Base-by-base conservation (phyloP, 148 eudicot genomes). In the Camellia lanceoleosa region DNA sequence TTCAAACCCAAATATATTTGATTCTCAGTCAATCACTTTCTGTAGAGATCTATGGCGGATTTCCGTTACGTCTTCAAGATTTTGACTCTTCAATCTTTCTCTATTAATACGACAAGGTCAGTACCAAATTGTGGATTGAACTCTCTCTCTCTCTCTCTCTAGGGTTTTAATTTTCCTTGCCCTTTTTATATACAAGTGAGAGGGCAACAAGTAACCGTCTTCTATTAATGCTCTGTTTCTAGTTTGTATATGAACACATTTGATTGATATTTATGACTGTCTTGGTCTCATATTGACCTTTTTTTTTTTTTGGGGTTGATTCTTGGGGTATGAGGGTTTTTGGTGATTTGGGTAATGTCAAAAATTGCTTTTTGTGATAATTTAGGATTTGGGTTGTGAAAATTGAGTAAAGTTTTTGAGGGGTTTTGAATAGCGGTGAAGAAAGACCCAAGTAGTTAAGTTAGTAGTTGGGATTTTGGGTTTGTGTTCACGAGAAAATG, bases 391-490 rank as follows among this genome's bases (percentile, higher is more conserved):
- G 7, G 52, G 51, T 10, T 4, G 19, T 41, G 16, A 30, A 56
- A 15, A 76, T 42, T 16, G 23, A n/a, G 52, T 56, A 70, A 69
- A 70, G 15, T 65, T 30, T 51, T 15, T n/a, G 1, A 54, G 23
- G 56, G 5, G 16, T 67, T 47, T 55, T n/a, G 38, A 30, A 30
- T 30, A 30, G 72, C 1, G 51, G 47, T 77, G 73, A 10, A n/a
- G 5, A 66, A 51, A 4, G 49, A 52, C 9, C 18, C 47, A 74
- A 75, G 79, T 80, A 59, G 80, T 83, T 73, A 67, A 81, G 59
- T 69, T 70, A 87, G 87, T 82, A 68, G 92, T 85, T 88, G 86
- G 64, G 77, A 38, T 82, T 62, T 81, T 46, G 82, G 82, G 70
- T 84, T 74, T 81, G 66, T 56, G 73, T 79, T 85, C 87, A 85